Evolutionary conservation across 495 filamentous ascomycete species (phyloP), one percentile per base, ranked within the genome.

Genomic region (Talaromyces liani): DNA sequence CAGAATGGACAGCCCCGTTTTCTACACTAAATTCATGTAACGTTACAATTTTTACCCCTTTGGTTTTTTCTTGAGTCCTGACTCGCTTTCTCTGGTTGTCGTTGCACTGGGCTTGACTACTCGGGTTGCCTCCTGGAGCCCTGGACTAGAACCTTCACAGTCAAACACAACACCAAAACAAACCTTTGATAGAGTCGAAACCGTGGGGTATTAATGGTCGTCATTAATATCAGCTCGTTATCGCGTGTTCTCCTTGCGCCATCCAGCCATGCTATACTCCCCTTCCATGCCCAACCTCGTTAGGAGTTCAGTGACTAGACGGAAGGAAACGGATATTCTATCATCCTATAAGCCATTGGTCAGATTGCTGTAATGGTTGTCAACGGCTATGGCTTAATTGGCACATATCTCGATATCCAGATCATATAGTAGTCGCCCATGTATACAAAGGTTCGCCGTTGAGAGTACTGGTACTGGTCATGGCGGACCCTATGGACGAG

Each of bases 31-130:
- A 33, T 39, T 34, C 12, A 61, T 61, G 59, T 47, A 61, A 61
- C 59, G 59, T 61, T 61, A 61, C 59, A 61, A 45, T 45, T 47
- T 61, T 61, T 14, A 45, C 34, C 18, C 22, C 10, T 31, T 29
- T 10, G 49, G 1, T 25, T 22, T 31, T 10, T 14, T n/a, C n/a
- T n/a, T n/a, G n/a, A n/a, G n/a, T n/a, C n/a, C 36, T 4, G 14
- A 16, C 14, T 41, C 14, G 36, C 14, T 41, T 16, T 41, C 12
- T 27, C 4, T 10, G 16, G 8, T 18, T 54, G 25, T 4, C 49
- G 51, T 54, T 54, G 22, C 51, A 54, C 24, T 22, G 12, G 51
- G 24, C 16, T 14, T 29, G 6, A 29, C 53, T 16, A 10, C n/a
- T n/a, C n/a, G n/a, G n/a, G n/a, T n/a, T n/a, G n/a, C n/a, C n/a